Evolutionary conservation across 139 green algal genomes (phyloP), one percentile per base, ranked within the genome.

Genomic region (Chlorella sp.): DNA sequence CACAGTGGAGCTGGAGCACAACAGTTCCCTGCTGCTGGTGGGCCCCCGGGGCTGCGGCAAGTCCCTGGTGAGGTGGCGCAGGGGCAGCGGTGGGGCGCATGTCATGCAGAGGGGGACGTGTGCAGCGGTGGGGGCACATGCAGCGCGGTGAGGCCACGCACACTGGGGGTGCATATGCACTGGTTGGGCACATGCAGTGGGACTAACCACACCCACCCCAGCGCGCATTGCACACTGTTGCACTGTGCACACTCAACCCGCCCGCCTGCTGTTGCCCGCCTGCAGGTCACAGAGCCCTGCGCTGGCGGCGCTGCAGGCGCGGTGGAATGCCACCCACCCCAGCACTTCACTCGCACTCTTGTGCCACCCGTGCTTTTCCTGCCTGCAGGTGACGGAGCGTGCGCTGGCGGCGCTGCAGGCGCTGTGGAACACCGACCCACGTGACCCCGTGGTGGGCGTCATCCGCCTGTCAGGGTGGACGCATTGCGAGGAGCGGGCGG

Each of bases 391-490:
- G 14, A 68, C 95, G 7, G 93, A 96, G 84, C 90, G 95, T 14
- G 93, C 91, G 2, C 66, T 96, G 75, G 36, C 69, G 15, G 42
- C 42, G 26, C 36, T 94, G 81, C 90, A 84, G 28, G 60, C 40
- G 0, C 42, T 85, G 48, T 92, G 89, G 79, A 96, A 96, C 71
- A 75, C 36, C 3, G 42, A 92, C 4, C 22, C 79, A 0, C 73
- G 39, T 3, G 93, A 93, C 78, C 91, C 92, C 0, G 77, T 53
- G 7, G 84, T 98, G 36, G 96, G 94, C 15, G 92, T 97, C 18
- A 94, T 98, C 61, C 93, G 95, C 32, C 90, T 98, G n/a, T 92
- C 81, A 37, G 96, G 96, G 0, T 83, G 94, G 71, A 84, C 95
- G 66, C 95, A 98, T 86, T 82, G 88, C 0, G 96, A 98, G 11